Base-by-base conservation (phyloP, 371 early-diverging fungal genomes). In the Mortierella sp. region DNA sequence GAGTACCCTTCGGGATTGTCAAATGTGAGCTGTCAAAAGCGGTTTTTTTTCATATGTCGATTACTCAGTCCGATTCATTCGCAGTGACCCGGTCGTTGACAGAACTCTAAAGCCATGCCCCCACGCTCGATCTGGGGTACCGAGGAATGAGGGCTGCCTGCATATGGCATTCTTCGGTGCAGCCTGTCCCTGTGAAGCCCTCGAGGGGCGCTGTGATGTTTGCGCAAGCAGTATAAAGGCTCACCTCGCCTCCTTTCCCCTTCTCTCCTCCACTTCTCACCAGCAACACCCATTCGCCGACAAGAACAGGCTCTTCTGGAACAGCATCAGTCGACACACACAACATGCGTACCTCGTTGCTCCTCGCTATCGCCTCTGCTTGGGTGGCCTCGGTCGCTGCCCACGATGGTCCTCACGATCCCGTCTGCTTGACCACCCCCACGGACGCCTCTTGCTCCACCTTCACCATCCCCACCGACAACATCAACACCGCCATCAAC, bases 371-470 rank as follows among this genome's bases (percentile, higher is more conserved):
- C 51, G 70, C 70, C 53, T 53, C 76, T 12, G 53, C 56, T 23
- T 58, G 69, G 38, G 42, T 51, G 47, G 61, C 76, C 46, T 42
- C 70, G 16, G 70, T 51, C 51, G 24, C 55, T 24, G 76, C 70
- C 31, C 76, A 68, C 52, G 69, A 53, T 4, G 76, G 69, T 16
- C 55, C 48, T 26, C 58, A 72, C 50, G 72, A 61, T 16, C 60
- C 76, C 24, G 62, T 57, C 47, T 76, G 76, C 66, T 54, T 76
- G 70, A 41, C 66, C 45, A 69, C 65, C 19, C 76, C 76, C 41
- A 62, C 76, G 16, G 62, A 76, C 39, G 62, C 66, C 19, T 52
- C 70, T 16, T 76, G 76, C 63, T 56, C 76, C 9, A 62, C 55
- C 55, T 76, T 57, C 56, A 46, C 43, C 26, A 49, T 76, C 54